Conservation (phyloP, 2,329 filamentous ascomycete species). For the Alternaria gaisen region DNA sequence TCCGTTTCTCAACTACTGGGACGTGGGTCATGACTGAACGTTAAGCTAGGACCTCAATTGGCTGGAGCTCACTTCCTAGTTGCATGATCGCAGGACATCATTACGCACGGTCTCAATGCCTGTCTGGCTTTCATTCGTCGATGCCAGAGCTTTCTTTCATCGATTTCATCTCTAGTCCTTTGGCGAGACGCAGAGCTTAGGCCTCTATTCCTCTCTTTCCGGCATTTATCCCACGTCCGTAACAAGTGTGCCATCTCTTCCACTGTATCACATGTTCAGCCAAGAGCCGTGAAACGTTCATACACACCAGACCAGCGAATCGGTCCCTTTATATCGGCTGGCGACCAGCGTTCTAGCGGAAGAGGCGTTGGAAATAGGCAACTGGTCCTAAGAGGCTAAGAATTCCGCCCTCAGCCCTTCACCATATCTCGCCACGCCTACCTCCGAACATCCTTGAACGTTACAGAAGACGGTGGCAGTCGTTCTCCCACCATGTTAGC, state of each 20-base stretch:
- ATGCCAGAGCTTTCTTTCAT: slow-evolving; percentile 4
- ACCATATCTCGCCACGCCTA: slow-evolving; percentile 11
- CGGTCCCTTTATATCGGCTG: slow-evolving; percentile 16
- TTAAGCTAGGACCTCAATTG: slow-evolving; percentile 23
- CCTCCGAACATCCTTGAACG: slow-evolving; percentile 25
- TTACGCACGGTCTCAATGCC: slow-evolving; percentile 20
- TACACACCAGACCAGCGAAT: slow-evolving; percentile 29
- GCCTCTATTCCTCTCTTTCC: slow-evolving; percentile 15
- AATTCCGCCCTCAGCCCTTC: slow-evolving; percentile 11
- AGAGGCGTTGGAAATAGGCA: slow-evolving; percentile 44
- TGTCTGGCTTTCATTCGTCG: slow-evolving; percentile 10
- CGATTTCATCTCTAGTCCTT: slow-evolving; percentile 12
- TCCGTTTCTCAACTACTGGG: not conserved
- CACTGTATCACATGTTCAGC: slow-evolving; percentile 16
- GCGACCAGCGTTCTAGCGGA: slow-evolving; percentile 21
- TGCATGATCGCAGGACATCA: slow-evolving; percentile 24
- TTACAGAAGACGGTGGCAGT: slow-evolving; percentile 36
- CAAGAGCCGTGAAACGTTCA: slow-evolving; percentile 26
- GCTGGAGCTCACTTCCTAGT: slow-evolving; percentile 14
- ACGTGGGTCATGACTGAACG: slow-evolving; percentile 10
- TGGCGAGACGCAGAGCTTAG: slow-evolving; percentile 13
- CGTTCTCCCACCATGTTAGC: slow-evolving; percentile 15
- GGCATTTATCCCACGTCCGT: slow-evolving; percentile 9
- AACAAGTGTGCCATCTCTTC: slow-evolving; percentile 5
- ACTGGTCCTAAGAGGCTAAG: slow-evolving; percentile 23